Percentiles rank a stretch among this genome's conserved stretches.
phyloP scores from a whole-genome alignment of 164 flowering plant genomes.

The Nelumbo lutea region DNA sequence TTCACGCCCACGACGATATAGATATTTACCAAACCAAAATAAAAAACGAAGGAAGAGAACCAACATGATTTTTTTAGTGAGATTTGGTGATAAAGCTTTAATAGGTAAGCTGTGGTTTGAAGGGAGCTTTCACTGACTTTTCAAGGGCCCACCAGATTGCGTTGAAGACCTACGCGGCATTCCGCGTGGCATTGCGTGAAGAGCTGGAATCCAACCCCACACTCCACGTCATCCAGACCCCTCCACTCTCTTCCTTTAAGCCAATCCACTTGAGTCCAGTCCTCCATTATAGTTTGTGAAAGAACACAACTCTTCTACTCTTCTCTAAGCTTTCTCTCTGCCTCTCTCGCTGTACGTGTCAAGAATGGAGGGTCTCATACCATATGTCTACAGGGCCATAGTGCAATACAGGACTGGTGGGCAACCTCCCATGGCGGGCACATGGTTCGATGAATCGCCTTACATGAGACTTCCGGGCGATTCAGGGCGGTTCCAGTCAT shows the following conservation, averaged over 20 bases:
- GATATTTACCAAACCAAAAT: background rate
- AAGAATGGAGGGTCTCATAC: slow-evolving; percentile 85
- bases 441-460: slow-evolving; percentile 58
- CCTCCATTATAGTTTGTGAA: too few species aligned
- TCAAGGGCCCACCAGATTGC: slow-evolving; percentile 4
- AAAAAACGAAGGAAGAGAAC: background rate
- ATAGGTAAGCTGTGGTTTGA: slow-evolving; percentile 22
- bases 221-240: slow-evolving; percentile 34
- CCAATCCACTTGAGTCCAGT: background rate
- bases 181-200: slow-evolving; percentile 25
- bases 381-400: slow-evolving; percentile 65
- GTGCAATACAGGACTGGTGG: slow-evolving; percentile 53
- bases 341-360: background rate
- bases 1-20: too few species aligned
- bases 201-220: slow-evolving; percentile 24
- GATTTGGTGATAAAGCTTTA: slow-evolving; percentile 29
- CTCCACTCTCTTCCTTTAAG: slow-evolving; percentile 7
- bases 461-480: slow-evolving; percentile 75
- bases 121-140: slow-evolving; percentile 20
- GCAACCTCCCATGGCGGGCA: slow-evolving; percentile 15
- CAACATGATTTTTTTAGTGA: background rate
- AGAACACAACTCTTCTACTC: too few species aligned
- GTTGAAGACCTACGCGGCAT: slow-evolving; percentile 12
- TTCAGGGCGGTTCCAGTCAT: slow-evolving; percentile 61
- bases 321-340: background rate